Evolutionary conservation across 495 filamentous ascomycete species (phyloP).

Genomic region (Lophiotrema nucula): DNA sequence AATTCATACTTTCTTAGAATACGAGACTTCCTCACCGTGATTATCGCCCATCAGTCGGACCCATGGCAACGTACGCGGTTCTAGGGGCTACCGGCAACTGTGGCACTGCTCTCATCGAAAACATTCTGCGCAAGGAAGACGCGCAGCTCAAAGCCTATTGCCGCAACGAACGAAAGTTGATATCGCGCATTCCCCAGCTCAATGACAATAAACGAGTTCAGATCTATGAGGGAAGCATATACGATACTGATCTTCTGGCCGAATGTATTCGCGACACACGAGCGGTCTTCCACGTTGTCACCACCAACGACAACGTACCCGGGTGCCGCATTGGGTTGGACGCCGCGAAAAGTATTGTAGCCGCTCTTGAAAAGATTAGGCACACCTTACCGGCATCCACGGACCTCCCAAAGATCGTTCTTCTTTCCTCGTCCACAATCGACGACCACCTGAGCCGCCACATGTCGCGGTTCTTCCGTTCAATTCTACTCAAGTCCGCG

Average conservation of each 20-base stretch:
- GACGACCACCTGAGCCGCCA: constrained; percentile 11
- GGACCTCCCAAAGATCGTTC: constrained; percentile 18
- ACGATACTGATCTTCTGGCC: constrained; percentile 34
- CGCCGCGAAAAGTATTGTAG: constrained; percentile 9
- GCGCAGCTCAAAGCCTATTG: constrained; percentile 1
- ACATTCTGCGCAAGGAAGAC: background rate
- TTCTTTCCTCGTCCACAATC: constrained; percentile 24
- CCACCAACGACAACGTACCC: constrained; percentile 27
- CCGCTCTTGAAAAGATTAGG: constrained; percentile 1
- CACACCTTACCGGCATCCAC: background rate
- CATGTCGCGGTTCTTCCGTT: constrained; percentile 6
- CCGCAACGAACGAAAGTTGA: background rate
- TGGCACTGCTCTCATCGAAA: constrained; percentile 1
- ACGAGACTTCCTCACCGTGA: too few species aligned
- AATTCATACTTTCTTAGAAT: too few species aligned
- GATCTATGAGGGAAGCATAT: constrained; percentile 38
- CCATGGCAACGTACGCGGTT: constrained; percentile 7
- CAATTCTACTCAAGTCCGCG: constrained; percentile 6
- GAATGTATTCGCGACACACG: constrained; percentile 6
- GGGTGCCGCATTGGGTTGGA: constrained; percentile 25
- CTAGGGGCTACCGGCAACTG: constrained; percentile 7
- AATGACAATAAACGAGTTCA: constrained; percentile 3
- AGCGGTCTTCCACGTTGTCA: constrained; percentile 16
- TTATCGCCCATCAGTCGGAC: too few species aligned
- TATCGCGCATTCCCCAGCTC: background rate